phyloP scores from a whole-genome alignment of 805 yeast species.

The Clavispora carvajalis region DNA sequence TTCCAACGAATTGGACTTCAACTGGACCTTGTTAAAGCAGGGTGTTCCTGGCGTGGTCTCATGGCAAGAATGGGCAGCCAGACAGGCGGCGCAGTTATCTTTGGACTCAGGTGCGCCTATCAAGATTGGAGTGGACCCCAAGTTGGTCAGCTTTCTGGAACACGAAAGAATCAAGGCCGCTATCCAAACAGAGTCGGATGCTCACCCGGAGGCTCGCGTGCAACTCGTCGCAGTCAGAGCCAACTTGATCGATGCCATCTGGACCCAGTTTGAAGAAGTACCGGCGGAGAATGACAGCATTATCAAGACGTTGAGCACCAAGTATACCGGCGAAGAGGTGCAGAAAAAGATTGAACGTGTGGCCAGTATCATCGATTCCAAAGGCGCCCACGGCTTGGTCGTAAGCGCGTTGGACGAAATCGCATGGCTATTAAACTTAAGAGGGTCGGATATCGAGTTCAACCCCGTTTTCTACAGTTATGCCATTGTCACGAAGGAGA shows the following conservation, averaged over 20 bases:
- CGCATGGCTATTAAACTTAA: conserved; percentile 48
- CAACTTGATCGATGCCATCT: conserved; percentile 71
- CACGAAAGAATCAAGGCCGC: conserved; percentile 26
- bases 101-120: conserved; percentile 39
- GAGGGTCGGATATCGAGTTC: conserved; percentile 52
- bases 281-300: conserved; percentile 51
- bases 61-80: conserved; percentile 57
- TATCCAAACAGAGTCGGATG: conserved; percentile 23
- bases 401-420: conserved; percentile 47
- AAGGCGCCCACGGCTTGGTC: conserved; percentile 31
- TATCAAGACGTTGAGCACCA: conserved; percentile 45
- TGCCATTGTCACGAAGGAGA: conserved; percentile 26
- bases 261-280: conserved; percentile 60
- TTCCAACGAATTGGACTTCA: conserved; percentile 51
- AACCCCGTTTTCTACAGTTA: conserved; percentile 50
- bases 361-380: conserved; percentile 15
- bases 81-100: conserved; percentile 45
- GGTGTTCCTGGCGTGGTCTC: conserved; percentile 45
- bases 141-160: conserved; percentile 35
- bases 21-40: conserved; percentile 53
- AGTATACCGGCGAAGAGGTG: conserved; percentile 63
- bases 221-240: conserved; percentile 41
- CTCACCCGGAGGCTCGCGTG: conserved; percentile 28
- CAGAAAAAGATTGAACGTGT: conserved; percentile 52
- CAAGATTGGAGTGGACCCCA: conserved; percentile 47